These are phyloP conservation scores for Bombardia bombarda DNA, from an alignment of 495 filamentous ascomycete genomes.

Conservation along the genomic window DNA sequence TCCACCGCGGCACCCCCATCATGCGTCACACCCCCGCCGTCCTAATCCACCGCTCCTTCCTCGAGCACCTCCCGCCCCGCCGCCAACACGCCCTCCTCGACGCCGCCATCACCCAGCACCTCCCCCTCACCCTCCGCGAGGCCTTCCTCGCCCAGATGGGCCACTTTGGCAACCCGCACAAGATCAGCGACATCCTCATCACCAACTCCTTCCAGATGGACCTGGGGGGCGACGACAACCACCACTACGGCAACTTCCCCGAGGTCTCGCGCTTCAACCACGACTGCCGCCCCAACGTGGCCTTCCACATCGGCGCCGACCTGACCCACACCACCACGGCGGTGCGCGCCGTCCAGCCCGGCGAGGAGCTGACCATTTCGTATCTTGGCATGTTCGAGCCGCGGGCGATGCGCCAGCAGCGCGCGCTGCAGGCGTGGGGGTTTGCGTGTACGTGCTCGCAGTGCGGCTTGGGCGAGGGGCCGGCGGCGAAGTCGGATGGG, in stretches of 20 bases:
- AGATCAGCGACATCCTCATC: conserved; percentile 17
- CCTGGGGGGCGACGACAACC: conserved; percentile 9
- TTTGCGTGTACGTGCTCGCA: conserved; percentile 14
- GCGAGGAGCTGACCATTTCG: conserved; percentile 23
- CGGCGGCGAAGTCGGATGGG: conserved; percentile 13
- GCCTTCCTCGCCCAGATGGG: conserved; percentile 11
- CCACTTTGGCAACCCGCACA: conserved; percentile 8
- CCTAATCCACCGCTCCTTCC: conserved; percentile 15
- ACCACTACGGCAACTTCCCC: conserved; percentile 23
- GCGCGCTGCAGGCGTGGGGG: conserved; percentile 7
- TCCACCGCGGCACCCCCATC: conserved; percentile 14
- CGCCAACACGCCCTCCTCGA: conserved; percentile 15
- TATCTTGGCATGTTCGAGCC: conserved; percentile 14
- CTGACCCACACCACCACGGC: conserved; percentile 16
- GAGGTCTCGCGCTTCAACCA: conserved; percentile 21
- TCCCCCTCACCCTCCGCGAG: conserved; percentile 8
- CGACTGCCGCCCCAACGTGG: conserved; percentile 23
- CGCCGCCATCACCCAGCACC: conserved; percentile 9
- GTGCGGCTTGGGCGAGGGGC: conserved; percentile 1
- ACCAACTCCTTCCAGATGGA: conserved; percentile 23
- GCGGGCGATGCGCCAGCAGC: conserved; percentile 9
- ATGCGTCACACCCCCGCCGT: conserved; percentile 17
- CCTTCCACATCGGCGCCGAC: conserved; percentile 10
- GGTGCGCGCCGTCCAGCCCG: conserved; percentile 12
- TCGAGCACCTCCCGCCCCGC: conserved; percentile 5